Evolutionary conservation across 2,329 filamentous ascomycete genomes (phyloP).

Genomic region (Fusarium marasasianum): DNA sequence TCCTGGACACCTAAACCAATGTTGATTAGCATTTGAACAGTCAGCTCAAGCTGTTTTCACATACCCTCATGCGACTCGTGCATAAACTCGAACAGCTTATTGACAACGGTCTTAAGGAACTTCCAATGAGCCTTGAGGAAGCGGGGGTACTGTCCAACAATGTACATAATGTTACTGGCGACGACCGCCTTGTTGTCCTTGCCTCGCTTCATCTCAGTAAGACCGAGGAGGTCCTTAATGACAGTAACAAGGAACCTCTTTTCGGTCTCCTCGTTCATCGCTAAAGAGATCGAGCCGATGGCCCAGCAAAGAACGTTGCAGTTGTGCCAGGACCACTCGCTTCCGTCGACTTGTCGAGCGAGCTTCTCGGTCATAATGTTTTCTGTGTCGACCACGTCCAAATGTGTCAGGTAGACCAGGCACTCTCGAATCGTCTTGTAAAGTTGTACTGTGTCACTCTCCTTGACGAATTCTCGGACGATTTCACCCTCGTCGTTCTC

Average conservation of each 20-base stretch:
- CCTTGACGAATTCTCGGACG: conserved; percentile 98
- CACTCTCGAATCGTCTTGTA: conserved; percentile 99
- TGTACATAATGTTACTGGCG: conserved; percentile 99
- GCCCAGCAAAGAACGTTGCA: conserved; percentile 99
- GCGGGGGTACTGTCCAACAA: conserved; percentile 97
- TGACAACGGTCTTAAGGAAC: conserved; percentile 98
- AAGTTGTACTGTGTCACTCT: conserved; percentile 97
- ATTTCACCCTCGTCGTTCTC: conserved; percentile 99
- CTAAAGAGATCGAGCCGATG: conserved; percentile 96
- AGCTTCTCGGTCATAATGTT: conserved; percentile 99
- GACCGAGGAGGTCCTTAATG: conserved; percentile 94
- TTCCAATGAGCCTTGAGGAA: conserved; percentile 99
- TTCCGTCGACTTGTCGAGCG: conserved; percentile 90
- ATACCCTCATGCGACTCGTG: conserved; percentile 97
- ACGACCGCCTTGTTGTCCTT: conserved; percentile 99
- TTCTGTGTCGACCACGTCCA: conserved; percentile 97
- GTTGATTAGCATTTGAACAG: conserved; percentile 38
- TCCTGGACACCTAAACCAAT: conserved; percentile 81
- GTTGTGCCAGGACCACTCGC: conserved; percentile 99
- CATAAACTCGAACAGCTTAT: conserved; percentile 99
- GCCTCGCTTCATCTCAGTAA: conserved; percentile 99
- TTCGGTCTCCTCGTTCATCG: conserved; percentile 99
- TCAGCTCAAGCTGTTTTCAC: conserved; percentile 36
- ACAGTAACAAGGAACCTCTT: conserved; percentile 98
- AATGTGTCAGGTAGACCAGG: conserved; percentile 93